Percentiles rank a stretch among this genome's conserved stretches.
These are phyloP conservation scores for Drechslerella dactyloides DNA, from an alignment of 2,329 filamentous ascomycete genomes.

Conservation along the genomic window DNA sequence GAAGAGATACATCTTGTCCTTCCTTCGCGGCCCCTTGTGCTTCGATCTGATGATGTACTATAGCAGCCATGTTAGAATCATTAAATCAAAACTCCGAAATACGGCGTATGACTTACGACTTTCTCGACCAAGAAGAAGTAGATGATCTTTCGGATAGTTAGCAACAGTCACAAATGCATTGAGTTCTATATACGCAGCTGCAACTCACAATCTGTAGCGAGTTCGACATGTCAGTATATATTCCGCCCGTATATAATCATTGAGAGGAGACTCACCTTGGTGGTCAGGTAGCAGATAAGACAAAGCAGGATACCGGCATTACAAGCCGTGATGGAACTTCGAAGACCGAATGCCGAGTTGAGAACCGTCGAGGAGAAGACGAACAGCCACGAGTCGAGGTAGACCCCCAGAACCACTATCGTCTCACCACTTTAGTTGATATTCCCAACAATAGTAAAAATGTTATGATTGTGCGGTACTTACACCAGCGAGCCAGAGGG, in stretches of 20 bases:
- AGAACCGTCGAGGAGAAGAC: slow-evolving; percentile 66
- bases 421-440: neutral
- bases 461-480: too few species aligned
- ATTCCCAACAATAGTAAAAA: neutral
- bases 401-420: slow-evolving; percentile 67
- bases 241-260: neutral
- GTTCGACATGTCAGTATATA: slow-evolving; percentile 7
- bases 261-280: slow-evolving; percentile 62
- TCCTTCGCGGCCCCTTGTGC: slow-evolving; percentile 61
- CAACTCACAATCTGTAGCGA: slow-evolving; percentile 56
- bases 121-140: slow-evolving; percentile 71
- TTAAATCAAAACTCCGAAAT: neutral
- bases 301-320: slow-evolving; percentile 68
- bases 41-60: slow-evolving; percentile 66
- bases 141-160: slow-evolving; percentile 60
- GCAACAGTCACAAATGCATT: slow-evolving; percentile 16
- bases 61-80: slow-evolving; percentile 2
- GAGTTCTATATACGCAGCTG: neutral
- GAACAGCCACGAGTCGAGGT: slow-evolving; percentile 67
- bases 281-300: slow-evolving; percentile 68
- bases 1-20: slow-evolving; percentile 67
- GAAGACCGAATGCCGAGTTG: slow-evolving; percentile 66
- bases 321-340: slow-evolving; percentile 63
- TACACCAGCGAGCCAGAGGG: slow-evolving; percentile 47
- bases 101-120: slow-evolving; percentile 60